Base-by-base conservation (phyloP, 768 basidiomycete genomes). In the Terana coerulea region DNA sequence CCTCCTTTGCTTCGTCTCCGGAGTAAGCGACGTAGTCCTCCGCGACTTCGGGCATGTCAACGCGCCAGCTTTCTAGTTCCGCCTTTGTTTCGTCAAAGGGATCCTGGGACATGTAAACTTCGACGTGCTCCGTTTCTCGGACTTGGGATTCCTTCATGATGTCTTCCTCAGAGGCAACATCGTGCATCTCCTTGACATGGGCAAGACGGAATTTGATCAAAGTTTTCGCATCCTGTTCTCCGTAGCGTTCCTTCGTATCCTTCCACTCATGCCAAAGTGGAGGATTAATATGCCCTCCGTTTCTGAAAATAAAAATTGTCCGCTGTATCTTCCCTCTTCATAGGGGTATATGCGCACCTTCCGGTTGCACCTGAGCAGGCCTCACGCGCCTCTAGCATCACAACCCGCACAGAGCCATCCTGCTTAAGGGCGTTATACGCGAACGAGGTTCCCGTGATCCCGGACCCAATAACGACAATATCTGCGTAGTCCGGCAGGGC, bases 341-440 rank as follows among this genome's bases (percentile, higher is more conserved):
- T 17, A 19, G n/a, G 5, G 28, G 1, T 15, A 21, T 19, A 6
- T 19, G 67, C 72, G n/a, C 51, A 82, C 84, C 86, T 74, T 31
- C 79, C 87, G 0, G 86, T 87, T 6, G 87, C 87, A 1, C 87
- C 87, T 0, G 84, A 86, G 59, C 87, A 89, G 0, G 74, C 74
- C 10, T 88, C 86, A 48, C 92, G 69, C 3, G 91, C 92, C 58
- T 95, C 92, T 19, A 95, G 74, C 72, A 92, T 83, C 19, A 90
- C 78, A 2, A 94, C 64, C 31, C 70, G 67, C 12, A 79, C 52
- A 25, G 61, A 49, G 6, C 56, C 50, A 24, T 61, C 64, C 22
- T 60, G 63, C 34, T 73, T 69, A 14, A 89, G 69, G 21, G 85
- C 53, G 8, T 76, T 75, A 54, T 80, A 75, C 4, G 78, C 81